Conservation (phyloP, 768 basidiomycete genomes). For the Rhizopogon salebrosus region DNA sequence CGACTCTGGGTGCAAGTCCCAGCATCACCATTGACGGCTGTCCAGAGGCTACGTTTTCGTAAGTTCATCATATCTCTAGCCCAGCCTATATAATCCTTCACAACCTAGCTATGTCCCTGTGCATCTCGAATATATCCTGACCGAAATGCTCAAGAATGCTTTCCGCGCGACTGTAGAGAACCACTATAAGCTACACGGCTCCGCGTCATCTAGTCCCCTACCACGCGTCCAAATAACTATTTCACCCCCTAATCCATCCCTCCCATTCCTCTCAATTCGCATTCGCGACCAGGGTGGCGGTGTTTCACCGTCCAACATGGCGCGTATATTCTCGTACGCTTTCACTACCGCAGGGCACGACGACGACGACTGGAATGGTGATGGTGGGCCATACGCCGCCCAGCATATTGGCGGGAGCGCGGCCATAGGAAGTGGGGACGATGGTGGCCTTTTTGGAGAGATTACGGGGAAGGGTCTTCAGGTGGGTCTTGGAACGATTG, state of each 20-base stretch:
- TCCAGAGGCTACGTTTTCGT: conserved; percentile 72
- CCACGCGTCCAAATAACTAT: conserved; percentile 72
- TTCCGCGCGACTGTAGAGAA: conserved; percentile 87
- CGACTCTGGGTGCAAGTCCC: conserved; percentile 72
- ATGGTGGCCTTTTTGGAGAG: conserved; percentile 64
- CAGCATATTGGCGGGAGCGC: conserved; percentile 74
- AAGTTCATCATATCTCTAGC: conserved; percentile 25
- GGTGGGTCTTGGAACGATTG: conserved; percentile 83
- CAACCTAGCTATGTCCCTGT: conserved; percentile 72
- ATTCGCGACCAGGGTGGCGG: conserved; percentile 87
- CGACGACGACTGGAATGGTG: conserved; percentile 36
- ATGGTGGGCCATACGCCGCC: conserved; percentile 69
- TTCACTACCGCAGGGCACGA: conserved; percentile 76
- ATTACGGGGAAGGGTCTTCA: conserved; percentile 75
- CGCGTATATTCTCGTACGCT: conserved; percentile 84
- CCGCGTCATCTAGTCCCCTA: conserved; percentile 31
- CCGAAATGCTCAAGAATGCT: conserved; percentile 87
- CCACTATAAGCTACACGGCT: conserved; percentile 41
- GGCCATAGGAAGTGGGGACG: conserved; percentile 46
- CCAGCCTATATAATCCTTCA: neutral
- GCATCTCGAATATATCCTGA: conserved; percentile 87
- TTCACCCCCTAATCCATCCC: conserved; percentile 40
- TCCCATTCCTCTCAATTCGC: conserved; percentile 64
- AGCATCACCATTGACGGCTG: conserved; percentile 66
- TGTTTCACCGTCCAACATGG: conserved; percentile 67